These are phyloP conservation scores for Colletotrichum tanaceti DNA, from an alignment of 2,329 filamentous ascomycete species.

Conservation along the genomic window DNA sequence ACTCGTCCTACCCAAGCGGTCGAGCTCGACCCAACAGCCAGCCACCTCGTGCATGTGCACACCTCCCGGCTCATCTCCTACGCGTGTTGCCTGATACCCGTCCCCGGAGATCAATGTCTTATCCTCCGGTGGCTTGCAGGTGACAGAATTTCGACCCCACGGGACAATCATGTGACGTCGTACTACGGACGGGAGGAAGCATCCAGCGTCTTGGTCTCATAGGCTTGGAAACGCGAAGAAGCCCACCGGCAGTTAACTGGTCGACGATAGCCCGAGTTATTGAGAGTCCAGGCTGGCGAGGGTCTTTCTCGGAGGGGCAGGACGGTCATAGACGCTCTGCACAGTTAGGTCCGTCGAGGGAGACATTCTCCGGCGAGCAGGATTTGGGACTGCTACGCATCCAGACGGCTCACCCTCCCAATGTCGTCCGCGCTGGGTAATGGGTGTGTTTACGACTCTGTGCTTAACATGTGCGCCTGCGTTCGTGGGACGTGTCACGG, in stretches of 20 bases:
- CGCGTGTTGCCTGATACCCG: neutral
- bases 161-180: conserved; percentile 31
- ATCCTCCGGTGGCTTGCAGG: conserved; percentile 23
- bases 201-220: conserved; percentile 4
- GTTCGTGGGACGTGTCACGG: conserved; percentile 13
- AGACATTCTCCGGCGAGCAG: neutral
- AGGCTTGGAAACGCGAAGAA: neutral
- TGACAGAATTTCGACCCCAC: conserved; percentile 19
- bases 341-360: neutral
- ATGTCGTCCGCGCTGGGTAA: neutral
- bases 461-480: neutral
- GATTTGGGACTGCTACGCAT: neutral
- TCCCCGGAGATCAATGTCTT: conserved; percentile 8
- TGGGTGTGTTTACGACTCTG: neutral
- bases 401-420: neutral
- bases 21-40: conserved; percentile 6
- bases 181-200: conserved; percentile 21
- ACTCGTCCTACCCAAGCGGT: conserved; percentile 18
- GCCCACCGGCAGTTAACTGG: neutral
- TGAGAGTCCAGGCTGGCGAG: too few relatives aligned
- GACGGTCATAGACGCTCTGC: neutral
- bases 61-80: conserved; percentile 6
- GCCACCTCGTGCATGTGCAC: conserved; percentile 24
- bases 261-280: neutral
- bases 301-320: neutral